Percentiles rank a stretch among this genome's conserved stretches.
These are phyloP conservation scores for Xylariaceae sp. DNA, from an alignment of 2,329 filamentous ascomycete species.

Conservation along the genomic window DNA sequence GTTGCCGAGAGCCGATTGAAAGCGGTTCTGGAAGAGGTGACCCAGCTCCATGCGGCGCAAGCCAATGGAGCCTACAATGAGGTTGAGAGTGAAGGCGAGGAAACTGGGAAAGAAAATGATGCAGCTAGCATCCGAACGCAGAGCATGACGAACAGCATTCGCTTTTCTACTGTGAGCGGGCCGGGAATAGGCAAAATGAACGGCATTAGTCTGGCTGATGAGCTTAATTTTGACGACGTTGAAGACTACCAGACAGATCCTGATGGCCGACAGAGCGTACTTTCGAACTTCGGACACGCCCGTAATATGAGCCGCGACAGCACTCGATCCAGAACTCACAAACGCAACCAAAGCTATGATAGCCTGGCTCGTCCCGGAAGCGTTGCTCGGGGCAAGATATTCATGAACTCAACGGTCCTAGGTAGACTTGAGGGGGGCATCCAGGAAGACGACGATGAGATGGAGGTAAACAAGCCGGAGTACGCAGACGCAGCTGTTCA, in stretches of 20 bases:
- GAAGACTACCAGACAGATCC: conserved; percentile 68
- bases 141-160: conserved; percentile 68
- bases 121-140: conserved; percentile 68
- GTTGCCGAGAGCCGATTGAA: conserved; percentile 86
- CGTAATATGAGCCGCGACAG: conserved; percentile 58
- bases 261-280: conserved; percentile 61
- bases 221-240: conserved; percentile 81
- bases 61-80: conserved; percentile 35
- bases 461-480: conserved; percentile 37
- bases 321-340: conserved; percentile 44
- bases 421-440: conserved; percentile 52
- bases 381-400: conserved; percentile 48
- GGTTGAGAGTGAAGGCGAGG: conserved; percentile 57
- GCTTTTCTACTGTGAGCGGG: conserved; percentile 67
- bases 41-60: conserved; percentile 60
- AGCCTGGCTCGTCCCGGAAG: conserved; percentile 54
- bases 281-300: conserved; percentile 49
- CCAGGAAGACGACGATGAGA: conserved; percentile 45
- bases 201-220: conserved; percentile 80
- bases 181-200: conserved; percentile 52
- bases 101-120: conserved; percentile 63
- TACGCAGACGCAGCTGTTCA: conserved; percentile 79
- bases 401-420: conserved; percentile 51
- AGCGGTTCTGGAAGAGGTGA: conserved; percentile 78
- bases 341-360: conserved; percentile 55